Evolutionary conservation across 306 rosid genomes (phyloP).

Genomic region (Aeschynomene evenia): DNA sequence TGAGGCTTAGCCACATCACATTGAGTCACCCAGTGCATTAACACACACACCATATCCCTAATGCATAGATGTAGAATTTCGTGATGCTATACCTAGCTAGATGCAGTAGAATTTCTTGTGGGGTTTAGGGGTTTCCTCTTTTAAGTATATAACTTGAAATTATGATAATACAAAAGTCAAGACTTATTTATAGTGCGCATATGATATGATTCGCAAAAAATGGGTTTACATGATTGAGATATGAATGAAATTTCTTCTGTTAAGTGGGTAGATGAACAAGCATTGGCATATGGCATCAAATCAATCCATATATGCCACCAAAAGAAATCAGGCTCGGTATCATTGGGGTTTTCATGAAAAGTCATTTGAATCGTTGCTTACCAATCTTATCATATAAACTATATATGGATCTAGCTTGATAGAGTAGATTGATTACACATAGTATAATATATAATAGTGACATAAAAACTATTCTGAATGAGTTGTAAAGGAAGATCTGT

Average conservation of each 20-base stretch:
- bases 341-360: too few relatives aligned
- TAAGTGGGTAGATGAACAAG: background rate
- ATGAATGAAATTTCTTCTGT: background rate
- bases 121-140: background rate
- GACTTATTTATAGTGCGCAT: background rate
- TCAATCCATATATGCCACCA: background rate
- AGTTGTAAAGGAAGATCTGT: constrained; percentile 32
- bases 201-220: background rate
- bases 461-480: constrained; percentile 32
- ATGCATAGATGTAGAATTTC: background rate
- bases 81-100: background rate
- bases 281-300: background rate
- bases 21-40: background rate
- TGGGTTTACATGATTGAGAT: background rate
- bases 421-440: constrained; percentile 16
- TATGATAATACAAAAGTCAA: background rate
- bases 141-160: background rate
- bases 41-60: background rate
- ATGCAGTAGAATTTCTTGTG: background rate
- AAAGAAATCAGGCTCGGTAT: background rate
- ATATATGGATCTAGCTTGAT: background rate
- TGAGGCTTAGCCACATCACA: background rate
- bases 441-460: too few relatives aligned
- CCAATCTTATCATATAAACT: constrained; percentile 4
- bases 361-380: too few relatives aligned